Conservation (phyloP, 2,329 filamentous ascomycete genomes). For the Xylaria sp. region DNA sequence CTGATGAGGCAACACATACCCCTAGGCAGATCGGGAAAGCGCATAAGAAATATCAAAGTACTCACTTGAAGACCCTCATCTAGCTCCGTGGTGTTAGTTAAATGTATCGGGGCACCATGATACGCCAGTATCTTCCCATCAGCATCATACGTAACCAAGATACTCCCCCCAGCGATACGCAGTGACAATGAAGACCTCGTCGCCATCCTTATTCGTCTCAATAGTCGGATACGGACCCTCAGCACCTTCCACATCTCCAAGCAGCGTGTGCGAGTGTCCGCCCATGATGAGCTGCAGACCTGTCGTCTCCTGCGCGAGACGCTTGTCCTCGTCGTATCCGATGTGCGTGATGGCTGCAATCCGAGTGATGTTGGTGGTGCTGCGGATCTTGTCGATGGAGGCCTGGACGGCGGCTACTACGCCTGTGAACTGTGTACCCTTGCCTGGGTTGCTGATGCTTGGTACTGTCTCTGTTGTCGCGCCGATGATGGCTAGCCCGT, state of each 20-base stretch:
- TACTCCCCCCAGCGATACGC: conserved; percentile 77
- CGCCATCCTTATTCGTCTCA: conserved; percentile 70
- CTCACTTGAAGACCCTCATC: conserved; percentile 63
- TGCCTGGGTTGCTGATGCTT: conserved; percentile 67
- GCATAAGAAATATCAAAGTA: neutral
- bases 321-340: conserved; percentile 72
- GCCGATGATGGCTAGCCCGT: conserved; percentile 71
- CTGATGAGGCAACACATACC: neutral
- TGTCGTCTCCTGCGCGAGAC: conserved; percentile 69
- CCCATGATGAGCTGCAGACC: conserved; percentile 74
- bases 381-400: too few relatives aligned
- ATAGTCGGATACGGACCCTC: too few relatives aligned
- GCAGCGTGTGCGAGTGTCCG: conserved; percentile 56
- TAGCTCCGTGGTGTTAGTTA: conserved; percentile 69
- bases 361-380: too few relatives aligned
- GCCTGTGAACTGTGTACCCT: conserved; percentile 67
- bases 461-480: conserved; percentile 71
- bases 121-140: too few relatives aligned
- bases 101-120: too few relatives aligned
- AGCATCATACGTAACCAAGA: too few relatives aligned
- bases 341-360: too few relatives aligned
- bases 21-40: neutral
- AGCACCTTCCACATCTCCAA: conserved; percentile 65
- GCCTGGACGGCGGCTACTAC: conserved; percentile 68
- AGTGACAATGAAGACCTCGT: conserved; percentile 76